Percentiles rank a stretch among this genome's conserved stretches.
These are phyloP conservation scores for Dalbergia oliveri DNA, from an alignment of 306 rosid species.

Conservation along the genomic window DNA sequence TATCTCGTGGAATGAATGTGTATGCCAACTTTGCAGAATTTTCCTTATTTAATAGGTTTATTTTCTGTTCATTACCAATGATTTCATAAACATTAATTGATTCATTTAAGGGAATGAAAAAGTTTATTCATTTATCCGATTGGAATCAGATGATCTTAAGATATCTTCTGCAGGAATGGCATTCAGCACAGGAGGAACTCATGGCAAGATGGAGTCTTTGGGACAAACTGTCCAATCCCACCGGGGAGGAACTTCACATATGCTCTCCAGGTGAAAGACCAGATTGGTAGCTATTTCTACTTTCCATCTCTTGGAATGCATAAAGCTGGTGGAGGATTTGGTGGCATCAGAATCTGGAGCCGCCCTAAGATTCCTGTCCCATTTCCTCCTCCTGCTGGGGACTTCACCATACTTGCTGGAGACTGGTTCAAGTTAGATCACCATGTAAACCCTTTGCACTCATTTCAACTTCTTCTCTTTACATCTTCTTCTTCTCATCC, in stretches of 20 bases:
- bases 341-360: constrained; percentile 81
- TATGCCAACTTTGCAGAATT: neutral
- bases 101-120: neutral
- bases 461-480: constrained; percentile 28
- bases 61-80: neutral
- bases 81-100: neutral
- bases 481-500: neutral
- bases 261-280: constrained; percentile 56
- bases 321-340: constrained; percentile 60
- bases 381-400: constrained; percentile 91
- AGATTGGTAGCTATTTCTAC: constrained; percentile 64
- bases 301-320: constrained; percentile 64
- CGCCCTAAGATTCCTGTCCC: constrained; percentile 95
- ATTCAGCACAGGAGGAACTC: constrained; percentile 94
- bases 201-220: constrained; percentile 67
- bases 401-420: constrained; percentile 80
- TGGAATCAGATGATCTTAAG: constrained; percentile 13
- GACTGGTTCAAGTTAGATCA: constrained; percentile 90
- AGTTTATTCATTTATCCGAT: constrained; percentile 13
- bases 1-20: neutral
- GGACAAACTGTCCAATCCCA: constrained; percentile 58
- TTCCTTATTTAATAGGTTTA: neutral
- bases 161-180: constrained; percentile 74
- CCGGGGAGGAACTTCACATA: constrained; percentile 62
- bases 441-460: constrained; percentile 55